Evolutionary conservation across 345 rosid genomes (phyloP), one percentile per base, ranked within the genome.

Genomic region (Noccaea bulbosa): DNA sequence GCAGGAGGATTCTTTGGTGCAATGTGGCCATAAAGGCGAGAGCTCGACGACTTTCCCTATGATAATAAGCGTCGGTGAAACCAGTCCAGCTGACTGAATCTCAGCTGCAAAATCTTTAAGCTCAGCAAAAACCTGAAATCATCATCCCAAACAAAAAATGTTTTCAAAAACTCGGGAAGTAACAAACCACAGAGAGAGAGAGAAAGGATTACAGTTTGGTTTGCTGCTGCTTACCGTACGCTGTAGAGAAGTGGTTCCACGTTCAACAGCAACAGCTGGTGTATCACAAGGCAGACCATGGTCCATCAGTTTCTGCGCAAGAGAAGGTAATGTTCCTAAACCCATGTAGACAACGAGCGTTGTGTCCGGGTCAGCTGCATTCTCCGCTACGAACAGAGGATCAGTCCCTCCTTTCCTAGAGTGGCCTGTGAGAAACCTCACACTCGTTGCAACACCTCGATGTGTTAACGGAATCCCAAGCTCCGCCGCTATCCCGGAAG

Each of bases 341-440:
- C 99, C 99, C 98, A 94, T 91, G 70, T 94, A 91, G 32, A 94
- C 90, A 22, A 94, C 99, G 37, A 91, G 78, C 12, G 98, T 94
- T n/a, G 98, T 84, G 72, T 89, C 96, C 10, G 85, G 89, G 50
- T 94, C 97, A 47, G 92, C 96, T 46, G 93, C 96, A 71, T 88
- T 91, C 80, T 89, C 92, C 5, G 97, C 98, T 17, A 94, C 91
- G 64, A 84, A 91, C 8, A 88, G 65, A 60, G 96, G 93, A 58
- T 91, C 97, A 0, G 81, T 83, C 45, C 95, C 93, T 14, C 99
- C 96, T 79, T 94, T 91, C 71, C 93, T 84, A 0, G 98, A 94
- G 58, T 88, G 99, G 17, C 98, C 99, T 0, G 99, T 91, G 70
- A 91, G 91, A 64, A 91, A 91, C 33, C 96, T 87, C 32, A 94